Percentiles rank a stretch among this genome's conserved stretches.
These are phyloP conservation scores for Umbelopsis sp. DNA, from an alignment of 371 early-diverging fungal genomes.

Conservation along the genomic window DNA sequence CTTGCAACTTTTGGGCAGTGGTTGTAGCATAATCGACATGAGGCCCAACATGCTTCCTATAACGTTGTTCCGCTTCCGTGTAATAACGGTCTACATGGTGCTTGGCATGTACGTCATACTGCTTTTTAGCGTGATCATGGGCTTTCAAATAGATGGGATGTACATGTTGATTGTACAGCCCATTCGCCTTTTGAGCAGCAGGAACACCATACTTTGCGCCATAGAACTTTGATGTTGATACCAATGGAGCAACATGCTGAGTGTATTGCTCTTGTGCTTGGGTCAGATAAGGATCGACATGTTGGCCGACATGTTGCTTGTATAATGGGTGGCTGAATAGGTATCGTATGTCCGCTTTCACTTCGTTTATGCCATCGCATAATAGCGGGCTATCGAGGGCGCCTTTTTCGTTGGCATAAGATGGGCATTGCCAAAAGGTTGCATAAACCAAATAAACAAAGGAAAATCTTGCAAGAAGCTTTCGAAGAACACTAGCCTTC, in stretches of 20 bases:
- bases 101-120: constrained; percentile 6
- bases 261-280: not conserved
- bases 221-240: not conserved
- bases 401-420: not conserved
- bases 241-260: not conserved
- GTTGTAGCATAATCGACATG: constrained; percentile 6
- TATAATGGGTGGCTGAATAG: not conserved
- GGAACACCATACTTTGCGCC: constrained; percentile 6
- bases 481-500: not conserved
- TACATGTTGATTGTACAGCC: not conserved
- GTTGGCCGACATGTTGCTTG: constrained; percentile 11
- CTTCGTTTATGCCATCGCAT: constrained; percentile 6
- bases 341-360: not conserved
- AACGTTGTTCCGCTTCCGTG: constrained; percentile 9
- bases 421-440: constrained; percentile 9
- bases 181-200: constrained; percentile 5
- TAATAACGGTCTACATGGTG: constrained; percentile 4
- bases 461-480: not conserved
- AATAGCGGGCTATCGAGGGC: not conserved
- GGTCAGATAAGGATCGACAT: not conserved
- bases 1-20: not conserved
- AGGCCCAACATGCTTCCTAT: not conserved
- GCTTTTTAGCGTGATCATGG: constrained; percentile 3
- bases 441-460: not conserved
- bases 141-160: not conserved